Evolutionary conservation across 106 monocot species (phyloP).

Genomic region (Triglochin maritima): DNA sequence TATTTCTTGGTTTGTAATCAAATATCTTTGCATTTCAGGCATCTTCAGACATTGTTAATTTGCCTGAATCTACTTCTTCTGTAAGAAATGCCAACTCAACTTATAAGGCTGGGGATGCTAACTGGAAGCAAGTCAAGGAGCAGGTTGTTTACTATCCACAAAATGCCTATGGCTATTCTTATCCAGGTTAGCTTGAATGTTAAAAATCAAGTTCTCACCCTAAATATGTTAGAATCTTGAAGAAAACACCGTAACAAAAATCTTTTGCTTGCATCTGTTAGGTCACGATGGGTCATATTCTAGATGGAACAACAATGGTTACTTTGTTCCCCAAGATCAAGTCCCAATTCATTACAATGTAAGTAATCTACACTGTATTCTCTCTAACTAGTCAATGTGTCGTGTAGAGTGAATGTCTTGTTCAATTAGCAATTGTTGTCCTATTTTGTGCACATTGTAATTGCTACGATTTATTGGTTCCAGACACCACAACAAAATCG

Average conservation of each 20-base stretch:
- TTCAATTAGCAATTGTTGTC: background rate
- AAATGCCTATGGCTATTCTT: background rate
- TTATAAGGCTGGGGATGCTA: background rate
- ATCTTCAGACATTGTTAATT: background rate
- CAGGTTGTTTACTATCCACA: background rate
- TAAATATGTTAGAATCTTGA: background rate
- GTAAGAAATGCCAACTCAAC: background rate
- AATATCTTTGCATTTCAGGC: background rate
- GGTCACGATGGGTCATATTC: conserved; percentile 3
- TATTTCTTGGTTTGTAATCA: background rate
- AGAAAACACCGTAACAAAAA: background rate
- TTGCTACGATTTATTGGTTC: conserved; percentile 1
- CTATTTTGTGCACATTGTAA: background rate
- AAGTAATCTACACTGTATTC: background rate
- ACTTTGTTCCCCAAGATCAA: background rate
- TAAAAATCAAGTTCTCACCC: background rate
- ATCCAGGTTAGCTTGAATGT: background rate
- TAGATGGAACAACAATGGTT: conserved; percentile 1
- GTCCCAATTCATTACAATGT: background rate
- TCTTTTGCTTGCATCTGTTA: background rate
- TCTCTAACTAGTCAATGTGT: background rate
- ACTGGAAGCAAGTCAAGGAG: background rate
- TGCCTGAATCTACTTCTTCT: background rate
- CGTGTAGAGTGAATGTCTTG: background rate
- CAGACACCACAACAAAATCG: conserved; percentile 9